phyloP scores from a whole-genome alignment of 2,329 filamentous ascomycete species.

The Fusarium albosuccineum region DNA sequence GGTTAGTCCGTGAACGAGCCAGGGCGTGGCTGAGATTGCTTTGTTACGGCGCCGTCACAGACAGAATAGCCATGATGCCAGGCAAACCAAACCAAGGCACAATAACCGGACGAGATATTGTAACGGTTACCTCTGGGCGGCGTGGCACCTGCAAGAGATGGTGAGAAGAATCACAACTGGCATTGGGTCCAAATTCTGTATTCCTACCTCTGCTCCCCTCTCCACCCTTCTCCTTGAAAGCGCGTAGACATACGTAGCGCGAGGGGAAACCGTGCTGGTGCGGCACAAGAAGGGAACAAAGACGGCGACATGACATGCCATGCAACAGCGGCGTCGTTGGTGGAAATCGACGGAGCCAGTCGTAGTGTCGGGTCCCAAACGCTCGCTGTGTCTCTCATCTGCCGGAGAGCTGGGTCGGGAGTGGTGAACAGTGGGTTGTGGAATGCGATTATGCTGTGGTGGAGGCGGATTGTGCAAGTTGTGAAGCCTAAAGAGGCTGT shows the following conservation, averaged over 20 bases:
- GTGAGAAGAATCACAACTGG: neutral
- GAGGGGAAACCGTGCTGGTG: conserved; percentile 15
- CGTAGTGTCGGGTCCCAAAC: conserved; percentile 44
- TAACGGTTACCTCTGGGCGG: conserved; percentile 2
- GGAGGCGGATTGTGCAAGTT: conserved; percentile 31
- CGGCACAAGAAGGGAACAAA: conserved; percentile 19
- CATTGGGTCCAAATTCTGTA: neutral
- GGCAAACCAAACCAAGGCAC: conserved; percentile 30
- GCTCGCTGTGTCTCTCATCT: conserved; percentile 44
- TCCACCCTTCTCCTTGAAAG: conserved; percentile 3
- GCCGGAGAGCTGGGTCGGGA: conserved; percentile 34
- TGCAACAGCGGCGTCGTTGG: conserved; percentile 30
- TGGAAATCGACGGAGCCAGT: conserved; percentile 32
- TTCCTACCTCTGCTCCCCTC: neutral
- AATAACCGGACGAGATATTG: conserved; percentile 6
- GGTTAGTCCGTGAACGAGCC: conserved; percentile 30
- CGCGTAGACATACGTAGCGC: conserved; percentile 2
- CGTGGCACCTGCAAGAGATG: neutral
- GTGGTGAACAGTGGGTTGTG: conserved; percentile 22
- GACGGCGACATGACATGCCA: conserved; percentile 25
- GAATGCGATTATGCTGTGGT: conserved; percentile 20
- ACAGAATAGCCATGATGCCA: conserved; percentile 35
- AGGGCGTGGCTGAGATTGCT: conserved; percentile 44
- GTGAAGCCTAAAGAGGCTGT: conserved; percentile 14
- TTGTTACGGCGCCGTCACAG: conserved; percentile 36